Percentiles rank a stretch among this genome's conserved stretches.
phyloP scores from a whole-genome alignment of 2,329 filamentous ascomycete species.

The Beauveria pseudobassiana region DNA sequence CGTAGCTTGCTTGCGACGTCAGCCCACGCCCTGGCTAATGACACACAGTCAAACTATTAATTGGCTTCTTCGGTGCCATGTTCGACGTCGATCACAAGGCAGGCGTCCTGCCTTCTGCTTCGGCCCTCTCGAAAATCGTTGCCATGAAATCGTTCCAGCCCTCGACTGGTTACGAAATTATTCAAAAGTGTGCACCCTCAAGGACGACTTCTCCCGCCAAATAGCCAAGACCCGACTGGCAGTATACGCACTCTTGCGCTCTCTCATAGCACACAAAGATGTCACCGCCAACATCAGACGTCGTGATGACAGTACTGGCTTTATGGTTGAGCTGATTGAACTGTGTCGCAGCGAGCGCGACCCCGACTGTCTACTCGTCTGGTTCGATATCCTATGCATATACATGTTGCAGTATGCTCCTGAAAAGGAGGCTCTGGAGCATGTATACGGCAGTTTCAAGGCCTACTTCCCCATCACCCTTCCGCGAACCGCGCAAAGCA shows the following conservation, averaged over 20 bases:
- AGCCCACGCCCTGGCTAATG: not conserved
- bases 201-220: conserved; percentile 51
- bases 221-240: conserved; percentile 42
- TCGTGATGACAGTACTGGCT: conserved; percentile 35
- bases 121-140: conserved; percentile 42
- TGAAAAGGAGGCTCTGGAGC: conserved; percentile 37
- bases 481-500: conserved; percentile 40
- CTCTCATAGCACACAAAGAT: conserved; percentile 35
- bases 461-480: conserved; percentile 55
- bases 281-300: conserved; percentile 38
- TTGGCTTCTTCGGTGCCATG: conserved; percentile 51
- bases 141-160: conserved; percentile 45
- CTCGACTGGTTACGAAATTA: conserved; percentile 39
- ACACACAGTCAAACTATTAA: conserved; percentile 34
- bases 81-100: conserved; percentile 53
- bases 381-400: conserved; percentile 43
- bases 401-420: conserved; percentile 39
- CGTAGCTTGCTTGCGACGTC: not conserved
- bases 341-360: conserved; percentile 49
- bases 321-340: conserved; percentile 41
- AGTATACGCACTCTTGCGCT: conserved; percentile 41
- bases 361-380: conserved; percentile 47
- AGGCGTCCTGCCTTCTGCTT: conserved; percentile 47
- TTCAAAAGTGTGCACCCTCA: conserved; percentile 41
- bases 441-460: conserved; percentile 48